These are phyloP conservation scores for Vicia faba DNA, from an alignment of 306 rosid species.

Conservation along the genomic window DNA sequence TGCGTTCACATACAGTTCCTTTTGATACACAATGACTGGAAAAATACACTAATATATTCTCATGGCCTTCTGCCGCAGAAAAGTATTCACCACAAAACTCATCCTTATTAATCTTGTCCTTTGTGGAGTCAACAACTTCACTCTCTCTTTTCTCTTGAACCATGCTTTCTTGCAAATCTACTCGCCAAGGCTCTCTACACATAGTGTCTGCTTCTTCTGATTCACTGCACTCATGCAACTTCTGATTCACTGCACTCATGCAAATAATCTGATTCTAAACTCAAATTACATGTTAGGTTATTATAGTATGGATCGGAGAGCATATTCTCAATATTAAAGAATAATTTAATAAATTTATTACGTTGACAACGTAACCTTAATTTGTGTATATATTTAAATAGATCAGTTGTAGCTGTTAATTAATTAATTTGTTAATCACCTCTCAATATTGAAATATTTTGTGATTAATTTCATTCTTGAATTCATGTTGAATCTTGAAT, in stretches of 20 bases:
- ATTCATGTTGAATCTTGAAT: too few relatives aligned
- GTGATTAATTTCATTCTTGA: too few relatives aligned
- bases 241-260: conserved; percentile 47
- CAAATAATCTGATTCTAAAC: conserved; percentile 37
- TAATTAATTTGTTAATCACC: too few relatives aligned
- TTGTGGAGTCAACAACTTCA: conserved; percentile 45
- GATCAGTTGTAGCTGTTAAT: too few relatives aligned
- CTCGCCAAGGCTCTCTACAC: conserved; percentile 47
- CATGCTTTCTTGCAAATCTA: conserved; percentile 47
- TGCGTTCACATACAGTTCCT: conserved; percentile 81
- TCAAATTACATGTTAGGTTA: conserved; percentile 47
- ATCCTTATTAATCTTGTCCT: conserved; percentile 56
- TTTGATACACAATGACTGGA: conserved; percentile 87
- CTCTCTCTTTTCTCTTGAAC: conserved; percentile 50
- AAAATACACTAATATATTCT: conserved; percentile 90
- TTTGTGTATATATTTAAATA: too few relatives aligned
- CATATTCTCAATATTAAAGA: conserved; percentile 39
- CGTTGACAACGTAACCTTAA: too few relatives aligned
- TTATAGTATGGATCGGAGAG: conserved; percentile 43
- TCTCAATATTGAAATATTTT: too few relatives aligned
- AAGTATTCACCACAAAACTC: conserved; percentile 80
- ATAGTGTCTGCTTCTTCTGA: conserved; percentile 31
- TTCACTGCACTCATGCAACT: too few relatives aligned
- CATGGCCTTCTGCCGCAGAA: conserved; percentile 81
- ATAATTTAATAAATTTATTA: too few relatives aligned